A percentile compares a stretch with the other conserved stretches of the same genome.
phyloP scores from a whole-genome alignment of 2,329 filamentous ascomycete species.

The Hypoxylon sp. region DNA sequence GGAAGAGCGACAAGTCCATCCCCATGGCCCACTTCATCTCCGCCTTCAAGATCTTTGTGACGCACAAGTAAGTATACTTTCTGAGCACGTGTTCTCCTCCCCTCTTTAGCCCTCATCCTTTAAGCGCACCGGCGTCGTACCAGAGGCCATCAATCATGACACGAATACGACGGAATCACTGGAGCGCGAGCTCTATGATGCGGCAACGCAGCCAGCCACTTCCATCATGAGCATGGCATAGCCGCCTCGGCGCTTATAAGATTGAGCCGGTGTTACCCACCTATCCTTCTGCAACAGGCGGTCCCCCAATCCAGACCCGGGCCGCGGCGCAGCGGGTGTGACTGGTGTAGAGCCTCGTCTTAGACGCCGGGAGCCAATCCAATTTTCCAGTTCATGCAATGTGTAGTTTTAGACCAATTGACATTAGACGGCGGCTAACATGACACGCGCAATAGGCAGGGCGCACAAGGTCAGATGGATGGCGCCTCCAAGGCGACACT shows the following conservation, averaged over 20 bases:
- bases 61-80: constrained; percentile 80
- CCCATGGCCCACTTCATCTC: constrained; percentile 89
- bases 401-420: constrained; percentile 1
- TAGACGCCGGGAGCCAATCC: constrained; percentile 33
- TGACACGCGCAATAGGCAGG: constrained; percentile 73
- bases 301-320: constrained; percentile 18
- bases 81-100: constrained; percentile 20
- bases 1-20: constrained; percentile 83
- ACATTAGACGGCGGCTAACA: constrained; percentile 40
- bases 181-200: not conserved
- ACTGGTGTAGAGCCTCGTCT: constrained; percentile 6
- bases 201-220: constrained; percentile 2
- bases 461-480: constrained; percentile 84
- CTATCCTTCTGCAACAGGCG: constrained; percentile 20
- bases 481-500: constrained; percentile 80
- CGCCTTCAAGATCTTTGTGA: constrained; percentile 90
- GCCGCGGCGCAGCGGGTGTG: constrained; percentile 20
- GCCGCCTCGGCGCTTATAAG: constrained; percentile 34
- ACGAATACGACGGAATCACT: not conserved
- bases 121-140: constrained; percentile 3
- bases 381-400: not conserved
- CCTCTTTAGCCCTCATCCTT: not conserved
- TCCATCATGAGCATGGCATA: not conserved
- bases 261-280: constrained; percentile 22
- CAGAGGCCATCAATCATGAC: not conserved